Conservation (phyloP, 2,329 filamentous ascomycete genomes). For the Rhexocercosporidium sp. region DNA sequence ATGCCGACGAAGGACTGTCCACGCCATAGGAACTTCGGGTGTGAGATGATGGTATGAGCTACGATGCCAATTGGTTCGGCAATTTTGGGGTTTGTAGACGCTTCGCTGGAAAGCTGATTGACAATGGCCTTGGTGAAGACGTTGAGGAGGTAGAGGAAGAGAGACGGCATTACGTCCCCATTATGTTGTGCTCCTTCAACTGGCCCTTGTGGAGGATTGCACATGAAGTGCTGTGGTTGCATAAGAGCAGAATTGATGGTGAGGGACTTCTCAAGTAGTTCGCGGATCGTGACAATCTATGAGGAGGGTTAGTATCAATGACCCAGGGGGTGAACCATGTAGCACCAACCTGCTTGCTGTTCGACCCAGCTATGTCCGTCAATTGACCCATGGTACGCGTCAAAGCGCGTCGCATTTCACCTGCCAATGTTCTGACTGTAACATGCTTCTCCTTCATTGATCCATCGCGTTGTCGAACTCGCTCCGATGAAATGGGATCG, state of each 20-base stretch:
- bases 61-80: constrained; percentile 84
- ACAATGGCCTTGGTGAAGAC: constrained; percentile 77
- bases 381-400: constrained; percentile 76
- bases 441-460: background rate
- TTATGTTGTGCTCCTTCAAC: constrained; percentile 58
- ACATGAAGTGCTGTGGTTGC: constrained; percentile 60
- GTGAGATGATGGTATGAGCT: constrained; percentile 75
- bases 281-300: constrained; percentile 50
- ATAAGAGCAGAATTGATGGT: constrained; percentile 49
- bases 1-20: constrained; percentile 78
- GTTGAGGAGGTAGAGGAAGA: constrained; percentile 78
- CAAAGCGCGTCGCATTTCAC: constrained; percentile 74
- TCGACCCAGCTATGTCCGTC: constrained; percentile 67
- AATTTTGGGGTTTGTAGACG: constrained; percentile 64
- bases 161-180: constrained; percentile 60
- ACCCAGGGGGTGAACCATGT: background rate
- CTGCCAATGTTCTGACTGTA: constrained; percentile 68
- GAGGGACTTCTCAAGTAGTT: constrained; percentile 58
- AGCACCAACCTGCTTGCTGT: constrained; percentile 58
- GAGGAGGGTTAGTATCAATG: background rate
- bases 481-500: background rate
- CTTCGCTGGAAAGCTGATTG: constrained; percentile 71
- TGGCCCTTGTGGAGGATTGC: constrained; percentile 50
- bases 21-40: constrained; percentile 68
- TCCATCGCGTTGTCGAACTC: background rate